Conservation (phyloP, 192 early-diverging fungal genomes). For the Chytriomyces hyalinus region DNA sequence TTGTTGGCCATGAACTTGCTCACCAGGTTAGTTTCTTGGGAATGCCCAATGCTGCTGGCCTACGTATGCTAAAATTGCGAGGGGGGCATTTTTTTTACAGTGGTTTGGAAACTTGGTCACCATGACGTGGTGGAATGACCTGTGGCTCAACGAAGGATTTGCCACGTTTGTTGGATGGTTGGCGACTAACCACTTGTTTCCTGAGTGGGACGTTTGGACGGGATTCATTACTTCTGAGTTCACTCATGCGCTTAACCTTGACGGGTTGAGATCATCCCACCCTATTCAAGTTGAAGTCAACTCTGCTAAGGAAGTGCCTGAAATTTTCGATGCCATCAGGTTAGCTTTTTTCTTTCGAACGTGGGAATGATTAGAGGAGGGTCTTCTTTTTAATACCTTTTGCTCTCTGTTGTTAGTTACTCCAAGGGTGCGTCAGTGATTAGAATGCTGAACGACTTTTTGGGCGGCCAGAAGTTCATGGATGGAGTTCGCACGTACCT, state of each 20-base stretch:
- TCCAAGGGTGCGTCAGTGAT: conserved; percentile 94
- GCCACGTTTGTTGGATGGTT: conserved; percentile 94
- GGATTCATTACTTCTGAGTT: conserved; percentile 83
- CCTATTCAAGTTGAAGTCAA: conserved; percentile 90
- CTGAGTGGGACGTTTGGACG: conserved; percentile 94
- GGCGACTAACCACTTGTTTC: conserved; percentile 72
- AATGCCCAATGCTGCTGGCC: conserved; percentile 49
- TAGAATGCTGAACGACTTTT: conserved; percentile 80
- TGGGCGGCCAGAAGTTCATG: conserved; percentile 47
- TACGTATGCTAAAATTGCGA: too few species aligned
- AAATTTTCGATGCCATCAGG: conserved; percentile 94
- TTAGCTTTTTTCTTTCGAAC: background rate
- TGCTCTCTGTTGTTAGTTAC: conserved; percentile 46
- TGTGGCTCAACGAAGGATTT: conserved; percentile 73
- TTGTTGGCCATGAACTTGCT: conserved; percentile 88
- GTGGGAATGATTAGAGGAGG: too few species aligned
- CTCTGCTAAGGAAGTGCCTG: conserved; percentile 83
- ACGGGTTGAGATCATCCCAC: conserved; percentile 85
- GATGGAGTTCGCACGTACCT: conserved; percentile 66
- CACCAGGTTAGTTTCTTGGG: conserved; percentile 81
- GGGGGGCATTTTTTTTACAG: background rate
- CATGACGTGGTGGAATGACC: conserved; percentile 93
- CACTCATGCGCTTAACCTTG: conserved; percentile 75
- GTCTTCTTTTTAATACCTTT: background rate
- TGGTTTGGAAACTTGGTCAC: conserved; percentile 88